These are phyloP conservation scores for Populus hybrid DNA, from an alignment of 441 rosid species.

Conservation along the genomic window DNA sequence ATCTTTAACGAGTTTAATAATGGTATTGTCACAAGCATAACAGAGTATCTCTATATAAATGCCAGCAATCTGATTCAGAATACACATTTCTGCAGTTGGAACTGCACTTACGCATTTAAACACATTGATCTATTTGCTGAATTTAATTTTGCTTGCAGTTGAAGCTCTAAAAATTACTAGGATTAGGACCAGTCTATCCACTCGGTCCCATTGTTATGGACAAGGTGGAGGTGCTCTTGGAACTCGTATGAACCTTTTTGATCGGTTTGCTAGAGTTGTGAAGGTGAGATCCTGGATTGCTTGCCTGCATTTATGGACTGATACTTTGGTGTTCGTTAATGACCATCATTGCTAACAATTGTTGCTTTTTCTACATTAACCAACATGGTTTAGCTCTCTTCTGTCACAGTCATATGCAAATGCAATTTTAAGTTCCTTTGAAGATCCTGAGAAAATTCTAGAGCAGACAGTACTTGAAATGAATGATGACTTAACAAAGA, in stretches of 20 bases:
- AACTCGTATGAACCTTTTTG: constrained; percentile 79
- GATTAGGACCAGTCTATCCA: constrained; percentile 27
- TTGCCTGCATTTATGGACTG: constrained; percentile 1
- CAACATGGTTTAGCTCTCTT: constrained; percentile 14
- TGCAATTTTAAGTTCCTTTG: constrained; percentile 78
- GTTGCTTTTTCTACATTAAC: constrained; percentile 1
- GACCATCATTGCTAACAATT: neutral
- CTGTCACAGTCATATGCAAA: constrained; percentile 89
- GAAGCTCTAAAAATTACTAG: constrained; percentile 36
- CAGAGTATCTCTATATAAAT: neutral
- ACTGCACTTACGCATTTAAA: neutral
- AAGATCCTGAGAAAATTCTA: constrained; percentile 94
- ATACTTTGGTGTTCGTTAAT: neutral
- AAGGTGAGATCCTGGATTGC: constrained; percentile 49
- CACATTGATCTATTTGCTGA: neutral
- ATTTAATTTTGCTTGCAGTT: constrained; percentile 28
- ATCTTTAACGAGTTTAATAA: neutral
- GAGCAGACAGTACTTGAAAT: constrained; percentile 96
- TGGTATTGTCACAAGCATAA: neutral
- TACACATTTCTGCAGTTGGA: neutral
- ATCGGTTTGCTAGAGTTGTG: constrained; percentile 84
- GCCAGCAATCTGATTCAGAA: neutral
- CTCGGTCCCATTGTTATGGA: constrained; percentile 31
- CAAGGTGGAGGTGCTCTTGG: constrained; percentile 59
- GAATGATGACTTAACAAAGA: constrained; percentile 95